Evolutionary conservation across 163 green algal species (phyloP).

Genomic region (Volvox carteri): DNA sequence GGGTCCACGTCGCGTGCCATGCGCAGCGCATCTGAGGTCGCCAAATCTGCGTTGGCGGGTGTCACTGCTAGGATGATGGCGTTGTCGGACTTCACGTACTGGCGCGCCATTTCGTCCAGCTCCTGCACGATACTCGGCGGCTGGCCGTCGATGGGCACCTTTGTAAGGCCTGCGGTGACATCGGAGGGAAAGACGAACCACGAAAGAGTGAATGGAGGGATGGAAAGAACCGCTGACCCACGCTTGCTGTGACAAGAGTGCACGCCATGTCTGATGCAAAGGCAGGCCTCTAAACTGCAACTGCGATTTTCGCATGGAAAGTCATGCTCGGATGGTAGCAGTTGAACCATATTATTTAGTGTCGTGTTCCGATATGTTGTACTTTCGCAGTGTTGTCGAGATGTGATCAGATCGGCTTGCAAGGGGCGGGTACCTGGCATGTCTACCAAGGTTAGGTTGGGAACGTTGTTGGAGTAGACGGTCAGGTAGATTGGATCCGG

Average conservation of each 20-base stretch:
- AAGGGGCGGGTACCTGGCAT: conserved; percentile 93
- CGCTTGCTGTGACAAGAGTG: too few species aligned
- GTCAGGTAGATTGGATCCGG: conserved; percentile 94
- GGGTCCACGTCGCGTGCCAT: conserved; percentile 88
- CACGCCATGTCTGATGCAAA: too few species aligned
- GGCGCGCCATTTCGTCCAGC: conserved; percentile 89
- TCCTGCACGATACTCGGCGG: conserved; percentile 92
- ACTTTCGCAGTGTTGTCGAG: too few species aligned
- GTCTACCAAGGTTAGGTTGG: conserved; percentile 94
- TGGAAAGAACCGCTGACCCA: too few species aligned
- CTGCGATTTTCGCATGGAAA: too few species aligned
- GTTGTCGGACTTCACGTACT: conserved; percentile 94
- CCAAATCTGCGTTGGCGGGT: conserved; percentile 96
- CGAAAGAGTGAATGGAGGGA: too few species aligned
- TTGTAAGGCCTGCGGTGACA: conserved; percentile 88
- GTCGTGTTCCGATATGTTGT: too few species aligned
- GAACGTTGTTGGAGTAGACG: conserved; percentile 90
- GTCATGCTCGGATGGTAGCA: too few species aligned
- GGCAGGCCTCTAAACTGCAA: too few species aligned
- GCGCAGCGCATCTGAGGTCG: conserved; percentile 93
- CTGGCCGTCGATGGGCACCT: conserved; percentile 97
- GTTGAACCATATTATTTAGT: too few species aligned
- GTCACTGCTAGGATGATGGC: conserved; percentile 97
- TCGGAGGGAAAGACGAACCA: too few species aligned
- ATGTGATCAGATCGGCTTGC: too few species aligned